Conservation (phyloP, 108 stramenopile species). For the Skeletonema menzelii region DNA sequence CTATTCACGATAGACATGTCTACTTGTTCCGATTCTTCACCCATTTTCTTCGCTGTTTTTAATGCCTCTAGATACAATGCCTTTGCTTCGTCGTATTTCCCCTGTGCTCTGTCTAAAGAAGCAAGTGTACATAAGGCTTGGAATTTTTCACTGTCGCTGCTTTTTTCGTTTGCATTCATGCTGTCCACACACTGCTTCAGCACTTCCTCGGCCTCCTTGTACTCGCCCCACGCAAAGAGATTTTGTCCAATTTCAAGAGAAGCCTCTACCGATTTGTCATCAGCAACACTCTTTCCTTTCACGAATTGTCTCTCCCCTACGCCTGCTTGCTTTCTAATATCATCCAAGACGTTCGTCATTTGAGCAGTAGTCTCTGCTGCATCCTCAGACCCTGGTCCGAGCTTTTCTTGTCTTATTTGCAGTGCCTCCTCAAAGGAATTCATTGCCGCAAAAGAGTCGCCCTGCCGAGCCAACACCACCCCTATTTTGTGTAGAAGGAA, state of each 20-base stretch:
- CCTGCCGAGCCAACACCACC: constrained; percentile 1
- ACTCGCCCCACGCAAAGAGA: constrained; percentile 14
- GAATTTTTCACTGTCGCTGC: background rate
- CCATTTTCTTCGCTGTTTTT: constrained; percentile 7
- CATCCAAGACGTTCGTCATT: constrained; percentile 8
- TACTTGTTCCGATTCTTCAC: background rate
- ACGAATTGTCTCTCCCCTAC: constrained; percentile 12
- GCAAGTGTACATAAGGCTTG: constrained; percentile 11
- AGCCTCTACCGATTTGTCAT: background rate
- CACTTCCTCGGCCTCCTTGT: constrained; percentile 16
- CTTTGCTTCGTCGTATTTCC: constrained; percentile 24
- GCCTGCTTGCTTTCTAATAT: constrained; percentile 2
- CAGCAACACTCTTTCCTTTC: background rate
- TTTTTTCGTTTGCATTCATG: constrained; percentile 5
- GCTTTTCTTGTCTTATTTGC: constrained; percentile 10
- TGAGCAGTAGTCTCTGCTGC: constrained; percentile 16
- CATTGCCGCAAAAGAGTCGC: constrained; percentile 20
- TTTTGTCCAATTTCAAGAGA: constrained; percentile 6
- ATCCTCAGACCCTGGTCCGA: constrained; percentile 20
- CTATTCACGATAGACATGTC: constrained; percentile 13
- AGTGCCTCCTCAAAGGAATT: constrained; percentile 19
- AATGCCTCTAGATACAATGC: constrained; percentile 9
- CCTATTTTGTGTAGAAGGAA: constrained; percentile 8
- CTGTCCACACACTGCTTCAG: constrained; percentile 7
- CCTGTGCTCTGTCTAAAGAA: constrained; percentile 7